Evolutionary conservation across 305 asterid species (phyloP).

Genomic region (Fraxinus latifolia): DNA sequence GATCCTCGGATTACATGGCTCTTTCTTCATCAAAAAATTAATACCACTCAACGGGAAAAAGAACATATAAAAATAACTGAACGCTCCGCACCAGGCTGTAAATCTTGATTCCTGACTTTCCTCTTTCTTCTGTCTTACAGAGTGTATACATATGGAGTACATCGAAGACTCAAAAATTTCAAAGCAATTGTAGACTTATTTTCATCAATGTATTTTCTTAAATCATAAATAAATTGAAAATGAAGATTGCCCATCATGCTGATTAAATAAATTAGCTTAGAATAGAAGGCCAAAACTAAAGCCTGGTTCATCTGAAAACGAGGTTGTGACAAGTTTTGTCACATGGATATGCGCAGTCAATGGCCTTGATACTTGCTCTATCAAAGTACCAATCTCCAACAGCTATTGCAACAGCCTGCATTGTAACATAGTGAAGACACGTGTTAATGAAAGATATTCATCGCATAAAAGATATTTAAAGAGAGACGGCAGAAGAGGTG

Average conservation of each 20-base stretch:
- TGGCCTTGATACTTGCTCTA: constrained; percentile 44
- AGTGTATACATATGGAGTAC: not conserved
- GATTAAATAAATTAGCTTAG: constrained; percentile 20
- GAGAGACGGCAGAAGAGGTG: constrained; percentile 12
- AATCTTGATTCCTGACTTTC: constrained; percentile 10
- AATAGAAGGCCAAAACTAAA: not conserved
- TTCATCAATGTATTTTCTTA: constrained; percentile 25
- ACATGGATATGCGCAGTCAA: constrained; percentile 94
- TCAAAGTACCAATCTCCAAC: constrained; percentile 91
- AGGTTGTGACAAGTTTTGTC: constrained; percentile 80
- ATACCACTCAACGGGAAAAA: not conserved
- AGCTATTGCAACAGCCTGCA: constrained; percentile 74
- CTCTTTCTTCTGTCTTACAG: not conserved
- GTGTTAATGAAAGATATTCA: constrained; percentile 16
- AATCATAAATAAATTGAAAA: constrained; percentile 17
- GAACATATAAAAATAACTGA: not conserved
- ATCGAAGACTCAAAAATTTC: constrained; percentile 11
- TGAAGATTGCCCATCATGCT: constrained; percentile 32
- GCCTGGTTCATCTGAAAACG: constrained; percentile 47
- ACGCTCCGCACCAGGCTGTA: not conserved
- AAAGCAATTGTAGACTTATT: constrained; percentile 23
- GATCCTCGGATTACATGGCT: not conserved
- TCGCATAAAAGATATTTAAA: constrained; percentile 24
- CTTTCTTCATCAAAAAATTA: not conserved
- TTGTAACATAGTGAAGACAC: constrained; percentile 30